A percentile compares a stretch with the other conserved stretches of the same genome.
These are phyloP conservation scores for Hygrophorus russula DNA, from an alignment of 768 basidiomycete genomes.

Conservation along the genomic window DNA sequence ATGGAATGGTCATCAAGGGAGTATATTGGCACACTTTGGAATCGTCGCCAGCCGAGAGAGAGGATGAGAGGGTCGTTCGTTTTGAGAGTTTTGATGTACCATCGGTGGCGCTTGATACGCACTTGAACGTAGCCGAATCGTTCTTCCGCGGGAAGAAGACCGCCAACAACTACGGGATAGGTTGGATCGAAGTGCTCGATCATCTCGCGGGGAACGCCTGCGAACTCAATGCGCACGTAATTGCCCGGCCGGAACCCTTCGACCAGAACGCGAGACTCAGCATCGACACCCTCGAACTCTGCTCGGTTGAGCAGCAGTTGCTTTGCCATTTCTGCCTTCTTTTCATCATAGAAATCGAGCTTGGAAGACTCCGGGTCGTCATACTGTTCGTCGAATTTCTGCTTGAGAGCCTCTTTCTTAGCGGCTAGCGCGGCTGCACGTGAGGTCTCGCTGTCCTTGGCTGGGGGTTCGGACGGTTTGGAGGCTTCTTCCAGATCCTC, in stretches of 20 bases:
- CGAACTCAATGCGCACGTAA: conserved; percentile 88
- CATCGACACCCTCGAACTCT: conserved; percentile 75
- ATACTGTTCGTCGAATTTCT: conserved; percentile 95
- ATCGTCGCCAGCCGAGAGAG: conserved; percentile 95
- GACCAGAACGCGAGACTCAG: conserved; percentile 68
- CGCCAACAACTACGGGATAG: conserved; percentile 88
- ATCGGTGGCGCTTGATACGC: conserved; percentile 91
- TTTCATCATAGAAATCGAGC: conserved; percentile 81
- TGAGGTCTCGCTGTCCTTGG: conserved; percentile 21
- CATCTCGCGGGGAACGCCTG: conserved; percentile 80
- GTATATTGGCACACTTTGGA: conserved; percentile 92
- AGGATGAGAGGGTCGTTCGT: conserved; percentile 95
- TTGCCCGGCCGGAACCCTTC: conserved; percentile 87
- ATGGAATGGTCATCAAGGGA: conserved; percentile 96
- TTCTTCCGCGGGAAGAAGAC: conserved; percentile 82
- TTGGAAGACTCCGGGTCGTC: conserved; percentile 77
- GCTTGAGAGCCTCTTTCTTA: conserved; percentile 87
- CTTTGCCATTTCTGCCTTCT: conserved; percentile 84
- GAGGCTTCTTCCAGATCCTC: conserved; percentile 29
- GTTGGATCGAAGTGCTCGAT: conserved; percentile 86
- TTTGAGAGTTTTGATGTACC: conserved; percentile 86
- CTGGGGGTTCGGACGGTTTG: conserved; percentile 11
- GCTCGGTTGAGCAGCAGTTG: conserved; percentile 75
- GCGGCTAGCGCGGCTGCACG: conserved; percentile 50
- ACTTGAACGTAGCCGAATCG: conserved; percentile 91